phyloP scores from a whole-genome alignment of 2,329 filamentous ascomycete genomes.

The Aspergillus sp. region DNA sequence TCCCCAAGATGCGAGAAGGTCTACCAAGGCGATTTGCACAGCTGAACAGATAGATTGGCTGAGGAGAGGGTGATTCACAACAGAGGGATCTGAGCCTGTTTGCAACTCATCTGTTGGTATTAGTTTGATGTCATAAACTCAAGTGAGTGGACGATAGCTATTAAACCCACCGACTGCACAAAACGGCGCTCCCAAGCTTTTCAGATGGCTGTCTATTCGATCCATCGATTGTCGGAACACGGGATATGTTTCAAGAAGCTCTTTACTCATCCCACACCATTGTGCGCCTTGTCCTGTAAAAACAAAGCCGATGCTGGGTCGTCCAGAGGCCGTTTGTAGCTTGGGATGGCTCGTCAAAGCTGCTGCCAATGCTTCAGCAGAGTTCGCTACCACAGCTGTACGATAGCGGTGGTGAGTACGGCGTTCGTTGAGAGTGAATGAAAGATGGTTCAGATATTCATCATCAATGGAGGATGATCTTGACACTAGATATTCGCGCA shows the following conservation, averaged over 20 bases:
- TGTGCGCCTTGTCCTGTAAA: constrained; percentile 40
- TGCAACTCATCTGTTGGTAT: constrained; percentile 13
- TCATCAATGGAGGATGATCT: not conserved
- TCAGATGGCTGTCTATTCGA: constrained; percentile 10
- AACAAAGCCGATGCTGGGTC: constrained; percentile 18
- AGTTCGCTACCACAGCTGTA: constrained; percentile 9
- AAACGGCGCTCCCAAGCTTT: constrained; percentile 18
- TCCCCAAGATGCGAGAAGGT: constrained; percentile 20
- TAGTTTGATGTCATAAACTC: not conserved
- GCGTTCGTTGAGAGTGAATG: constrained; percentile 22
- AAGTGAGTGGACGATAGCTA: not conserved
- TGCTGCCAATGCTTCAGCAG: constrained; percentile 2
- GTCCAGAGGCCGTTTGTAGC: constrained; percentile 5
- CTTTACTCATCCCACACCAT: constrained; percentile 30
- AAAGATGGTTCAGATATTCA: constrained; percentile 17
- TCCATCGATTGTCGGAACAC: constrained; percentile 16
- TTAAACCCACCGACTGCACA: constrained; percentile 16
- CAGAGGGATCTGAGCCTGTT: not conserved
- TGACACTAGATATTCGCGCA: constrained; percentile 12
- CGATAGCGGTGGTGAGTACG: constrained; percentile 20
- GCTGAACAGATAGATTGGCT: constrained; percentile 24
- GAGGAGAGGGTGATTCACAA: constrained; percentile 12
- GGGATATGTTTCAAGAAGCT: constrained; percentile 22
- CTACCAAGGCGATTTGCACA: constrained; percentile 25
- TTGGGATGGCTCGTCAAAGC: constrained; percentile 3